Base-by-base conservation (phyloP, 345 rosid species). In the Hibiscus syriacus region DNA sequence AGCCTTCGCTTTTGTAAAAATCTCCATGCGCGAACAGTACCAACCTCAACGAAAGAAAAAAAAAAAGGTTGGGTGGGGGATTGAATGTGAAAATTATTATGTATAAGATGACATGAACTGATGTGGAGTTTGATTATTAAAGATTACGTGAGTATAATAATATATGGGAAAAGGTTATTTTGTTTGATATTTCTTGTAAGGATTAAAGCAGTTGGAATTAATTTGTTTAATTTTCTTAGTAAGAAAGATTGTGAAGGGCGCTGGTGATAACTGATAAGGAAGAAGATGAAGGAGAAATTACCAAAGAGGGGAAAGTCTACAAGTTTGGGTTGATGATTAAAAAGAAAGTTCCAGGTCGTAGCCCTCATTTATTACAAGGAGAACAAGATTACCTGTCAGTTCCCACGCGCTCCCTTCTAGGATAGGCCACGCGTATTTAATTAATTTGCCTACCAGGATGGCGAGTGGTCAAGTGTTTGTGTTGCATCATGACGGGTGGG, bases 1-100 rank as follows among this genome's bases (percentile, higher is more conserved):
- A 10, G 76, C 86, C 74, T 75, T 80, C 2, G 90, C 71, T 66
- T 91, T 82, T 53, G 79, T 74, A 69, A 94, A 86, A 5, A 87
- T 14, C 76, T 94, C 99, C 99, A 92, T 92, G 20, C 19, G 53
- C 22, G 25, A 63, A 16, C 53, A 43, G 45, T 0, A 63, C 22
- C 36, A 43, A 63, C 6, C 67, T 63, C 39, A 58, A 59, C 13
- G 25, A 43, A 2, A 20, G 22, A n/a, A n/a, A 38, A 60, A 20
- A 17, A 48, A 17, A 17, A 14, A n/a, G 64, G 64, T 2, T 38
- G n/a, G n/a, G n/a, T n/a, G n/a, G n/a, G n/a, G n/a, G n/a, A 41
- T 25, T 14, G 16, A 62, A 22, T 12, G 5, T 22, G 32, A 23
- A 39, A 39, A 62, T 1, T n/a, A n/a, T n/a, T 57, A 57, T n/a